Percentiles rank a stretch among this genome's conserved stretches.
Evolutionary conservation across 139 green algal genomes (phyloP).

Genomic region (Chlamydomonas sp.): DNA sequence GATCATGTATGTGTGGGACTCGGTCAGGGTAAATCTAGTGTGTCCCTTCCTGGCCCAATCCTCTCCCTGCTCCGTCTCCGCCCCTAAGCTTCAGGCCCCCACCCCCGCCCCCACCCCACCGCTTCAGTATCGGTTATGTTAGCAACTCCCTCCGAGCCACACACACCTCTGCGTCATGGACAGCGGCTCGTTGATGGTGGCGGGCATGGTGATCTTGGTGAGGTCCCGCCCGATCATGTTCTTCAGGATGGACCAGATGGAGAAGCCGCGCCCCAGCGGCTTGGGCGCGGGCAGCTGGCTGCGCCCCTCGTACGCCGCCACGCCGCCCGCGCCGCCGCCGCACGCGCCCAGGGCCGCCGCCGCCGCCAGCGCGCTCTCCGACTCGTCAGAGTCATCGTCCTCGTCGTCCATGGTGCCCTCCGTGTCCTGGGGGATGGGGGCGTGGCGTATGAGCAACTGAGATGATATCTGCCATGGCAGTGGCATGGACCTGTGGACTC

Average conservation of each 20-base stretch:
- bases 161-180: slow-evolving; percentile 83
- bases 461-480: neutral
- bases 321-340: neutral
- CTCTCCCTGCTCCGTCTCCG: neutral
- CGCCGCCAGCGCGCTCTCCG: neutral
- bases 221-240: slow-evolving; percentile 85
- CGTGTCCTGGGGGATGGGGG: neutral
- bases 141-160: neutral
- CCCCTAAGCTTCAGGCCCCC: neutral
- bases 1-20: no score
- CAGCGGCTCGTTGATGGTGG: slow-evolving; percentile 96
- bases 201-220: slow-evolving; percentile 89
- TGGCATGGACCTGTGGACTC: neutral
- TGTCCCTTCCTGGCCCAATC: no score
- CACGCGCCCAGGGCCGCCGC: neutral
- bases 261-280: slow-evolving; percentile 64
- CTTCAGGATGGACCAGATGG: slow-evolving; percentile 93
- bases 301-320: slow-evolving; percentile 22
- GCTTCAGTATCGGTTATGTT: neutral
- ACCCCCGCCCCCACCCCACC: neutral
- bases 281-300: slow-evolving; percentile 46
- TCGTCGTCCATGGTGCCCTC: slow-evolving; percentile 27
- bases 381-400: slow-evolving; percentile 36
- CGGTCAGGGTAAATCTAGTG: no score
- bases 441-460: neutral